Evolutionary conservation across 1,139 yeast genomes (phyloP).

Genomic region (Eremothecium gossypii): DNA sequence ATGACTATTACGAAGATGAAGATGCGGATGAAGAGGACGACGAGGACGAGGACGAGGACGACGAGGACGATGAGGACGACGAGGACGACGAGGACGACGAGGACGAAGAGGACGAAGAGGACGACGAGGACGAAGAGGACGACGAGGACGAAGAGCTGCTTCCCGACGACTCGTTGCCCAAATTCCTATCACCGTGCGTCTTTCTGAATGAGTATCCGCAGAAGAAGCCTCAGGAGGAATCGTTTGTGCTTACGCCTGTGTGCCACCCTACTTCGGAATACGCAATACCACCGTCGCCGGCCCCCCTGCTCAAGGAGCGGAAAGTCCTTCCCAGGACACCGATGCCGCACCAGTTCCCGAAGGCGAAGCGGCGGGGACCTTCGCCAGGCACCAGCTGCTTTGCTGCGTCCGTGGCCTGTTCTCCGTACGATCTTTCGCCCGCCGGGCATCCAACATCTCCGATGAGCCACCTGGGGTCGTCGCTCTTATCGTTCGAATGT

Average conservation of each 20-base stretch:
- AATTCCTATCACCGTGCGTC: conserved; percentile 9
- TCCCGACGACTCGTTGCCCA: conserved; percentile 3
- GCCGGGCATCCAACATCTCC: background rate
- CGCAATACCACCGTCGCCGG: background rate
- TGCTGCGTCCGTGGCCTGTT: background rate
- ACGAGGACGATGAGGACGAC: conserved; percentile 16
- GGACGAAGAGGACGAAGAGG: conserved; percentile 13
- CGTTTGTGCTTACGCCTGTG: conserved; percentile 1
- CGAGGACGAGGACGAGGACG: conserved; percentile 17
- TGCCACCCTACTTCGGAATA: background rate
- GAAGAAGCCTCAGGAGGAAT: conserved; percentile 6
- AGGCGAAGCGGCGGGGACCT: background rate
- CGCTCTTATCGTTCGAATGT: background rate
- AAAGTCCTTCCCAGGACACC: conserved; percentile 14
- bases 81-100: conserved; percentile 2
- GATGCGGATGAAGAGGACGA: conserved; percentile 22
- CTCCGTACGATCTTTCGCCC: background rate
- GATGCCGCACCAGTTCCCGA: conserved; percentile 8
- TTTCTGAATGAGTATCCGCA: conserved; percentile 8
- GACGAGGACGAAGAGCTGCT: conserved; percentile 13
- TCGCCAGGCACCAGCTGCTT: background rate
- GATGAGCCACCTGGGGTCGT: background rate
- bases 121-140: conserved; percentile 9
- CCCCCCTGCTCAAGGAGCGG: background rate
- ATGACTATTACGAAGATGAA: background rate